Base-by-base conservation (phyloP, 345 rosid genomes). In the Salix caprea region DNA sequence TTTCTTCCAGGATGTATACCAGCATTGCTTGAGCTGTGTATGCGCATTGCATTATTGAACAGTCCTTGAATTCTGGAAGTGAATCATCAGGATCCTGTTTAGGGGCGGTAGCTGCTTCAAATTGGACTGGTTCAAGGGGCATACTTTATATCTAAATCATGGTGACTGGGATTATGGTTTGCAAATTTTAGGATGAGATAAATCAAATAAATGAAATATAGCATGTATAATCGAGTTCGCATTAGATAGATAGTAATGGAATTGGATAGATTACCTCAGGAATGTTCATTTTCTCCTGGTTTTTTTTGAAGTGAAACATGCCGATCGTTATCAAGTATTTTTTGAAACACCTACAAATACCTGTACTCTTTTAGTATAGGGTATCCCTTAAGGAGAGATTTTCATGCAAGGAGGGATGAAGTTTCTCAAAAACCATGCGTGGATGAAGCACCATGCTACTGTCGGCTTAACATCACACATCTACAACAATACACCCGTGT, bases 1-100 rank as follows among this genome's bases (percentile, higher is more conserved):
- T 83, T 86, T 86, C 83, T 75, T 82, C 74, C 12, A 39, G 52
- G 81, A 81, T 81, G 77, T 69, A 72, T 75, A 52, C 46, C 46
- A 66, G 60, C 81, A 71, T 75, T 77, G 66, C 73, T 65, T 67
- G 24, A 2, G 28, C 36, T 34, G 42, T 77, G 71, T 32, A 24
- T 64, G 10, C 75, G 40, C 71, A 39, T 69, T 26, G 39, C 32
- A 23, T 30, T 65, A 30, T 2, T 6, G 37, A 44, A 19, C 12
- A 28, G 50, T 61, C 32, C 42, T 24, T 26, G 24, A 37, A 34
- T 21, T 44, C 23, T 54, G 18, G 68, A 34, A 69, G 24, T 69
- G 67, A 37, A 21, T 50, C 42, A 16, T 37, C 36, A 24, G 26
- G 54, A 76, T 69, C 77, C 71, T 46, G 62, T 16, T 16, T 50